Evolutionary conservation across 2,329 filamentous ascomycete genomes (phyloP).

Genomic region (Cylindrodendrum hubeiense): DNA sequence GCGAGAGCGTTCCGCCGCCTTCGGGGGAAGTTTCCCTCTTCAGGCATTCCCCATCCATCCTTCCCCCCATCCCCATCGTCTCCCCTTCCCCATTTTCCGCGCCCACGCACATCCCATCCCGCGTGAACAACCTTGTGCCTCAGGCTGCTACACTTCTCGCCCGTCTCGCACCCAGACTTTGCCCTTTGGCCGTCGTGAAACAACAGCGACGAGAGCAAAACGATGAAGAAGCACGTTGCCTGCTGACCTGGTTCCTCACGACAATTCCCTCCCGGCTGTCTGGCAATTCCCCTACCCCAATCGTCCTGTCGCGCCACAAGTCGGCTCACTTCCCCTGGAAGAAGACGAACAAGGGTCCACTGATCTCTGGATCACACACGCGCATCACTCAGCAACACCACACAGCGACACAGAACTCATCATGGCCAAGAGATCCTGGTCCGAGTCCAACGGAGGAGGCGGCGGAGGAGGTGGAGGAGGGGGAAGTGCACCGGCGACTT

Average conservation of each 20-base stretch:
- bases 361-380: background rate
- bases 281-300: slow-evolving; percentile 5
- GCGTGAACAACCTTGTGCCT: slow-evolving; percentile 31
- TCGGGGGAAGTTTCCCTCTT: slow-evolving; percentile 42
- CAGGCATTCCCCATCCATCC: slow-evolving; percentile 18
- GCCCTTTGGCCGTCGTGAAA: slow-evolving; percentile 4
- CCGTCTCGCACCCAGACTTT: slow-evolving; percentile 19
- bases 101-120: slow-evolving; percentile 5
- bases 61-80: slow-evolving; percentile 8
- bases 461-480: slow-evolving; percentile 9
- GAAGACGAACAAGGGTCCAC: slow-evolving; percentile 1
- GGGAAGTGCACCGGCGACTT: slow-evolving; percentile 24
- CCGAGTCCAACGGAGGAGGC: slow-evolving; percentile 35
- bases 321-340: slow-evolving; percentile 23
- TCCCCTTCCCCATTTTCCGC: slow-evolving; percentile 27
- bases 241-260: background rate
- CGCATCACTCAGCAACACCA: background rate
- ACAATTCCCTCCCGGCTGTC: background rate
- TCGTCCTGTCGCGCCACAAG: slow-evolving; percentile 20
- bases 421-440: slow-evolving; percentile 44
- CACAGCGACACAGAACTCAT: background rate
- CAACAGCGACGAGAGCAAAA: background rate
- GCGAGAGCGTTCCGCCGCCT: slow-evolving; percentile 1
- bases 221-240: slow-evolving; percentile 5
- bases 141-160: slow-evolving; percentile 17